Percentiles rank a stretch among this genome's conserved stretches.
These are phyloP conservation scores for Argentina anserina DNA, from an alignment of 306 rosid species.

Conservation along the genomic window DNA sequence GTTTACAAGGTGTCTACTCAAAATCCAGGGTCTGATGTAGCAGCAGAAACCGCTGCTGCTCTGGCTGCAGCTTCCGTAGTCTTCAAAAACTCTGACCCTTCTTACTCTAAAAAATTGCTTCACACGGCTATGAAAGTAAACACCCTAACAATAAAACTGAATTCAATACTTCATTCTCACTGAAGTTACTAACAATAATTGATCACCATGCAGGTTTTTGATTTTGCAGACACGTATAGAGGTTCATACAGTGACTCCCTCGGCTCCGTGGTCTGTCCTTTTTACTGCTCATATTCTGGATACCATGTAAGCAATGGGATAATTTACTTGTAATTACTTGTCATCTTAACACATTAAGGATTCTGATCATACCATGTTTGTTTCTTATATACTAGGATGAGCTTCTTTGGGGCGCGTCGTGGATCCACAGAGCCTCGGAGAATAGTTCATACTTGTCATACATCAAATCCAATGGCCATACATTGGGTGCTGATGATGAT, in stretches of 20 bases:
- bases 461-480: slow-evolving; percentile 75
- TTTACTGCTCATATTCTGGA: slow-evolving; percentile 90
- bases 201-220: slow-evolving; percentile 49
- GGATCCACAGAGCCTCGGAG: slow-evolving; percentile 77
- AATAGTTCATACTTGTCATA: slow-evolving; percentile 44
- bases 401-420: slow-evolving; percentile 93
- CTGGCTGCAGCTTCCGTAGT: slow-evolving; percentile 85
- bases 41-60: slow-evolving; percentile 88
- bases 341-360: background rate
- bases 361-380: slow-evolving; percentile 1
- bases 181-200: background rate
- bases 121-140: slow-evolving; percentile 62
- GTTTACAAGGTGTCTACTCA: slow-evolving; percentile 67
- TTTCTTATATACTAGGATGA: slow-evolving; percentile 54
- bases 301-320: slow-evolving; percentile 48
- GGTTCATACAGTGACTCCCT: slow-evolving; percentile 83
- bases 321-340: background rate
- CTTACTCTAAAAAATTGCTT: slow-evolving; percentile 61
- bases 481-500: slow-evolving; percentile 75
- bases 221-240: slow-evolving; percentile 72
- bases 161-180: background rate
- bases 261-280: slow-evolving; percentile 70
- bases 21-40: slow-evolving; percentile 87
- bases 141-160: background rate
- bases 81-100: slow-evolving; percentile 63